Evolutionary conservation across 106 monocot genomes (phyloP), one percentile per base, ranked within the genome.

Genomic region (Acorus gramineus): DNA sequence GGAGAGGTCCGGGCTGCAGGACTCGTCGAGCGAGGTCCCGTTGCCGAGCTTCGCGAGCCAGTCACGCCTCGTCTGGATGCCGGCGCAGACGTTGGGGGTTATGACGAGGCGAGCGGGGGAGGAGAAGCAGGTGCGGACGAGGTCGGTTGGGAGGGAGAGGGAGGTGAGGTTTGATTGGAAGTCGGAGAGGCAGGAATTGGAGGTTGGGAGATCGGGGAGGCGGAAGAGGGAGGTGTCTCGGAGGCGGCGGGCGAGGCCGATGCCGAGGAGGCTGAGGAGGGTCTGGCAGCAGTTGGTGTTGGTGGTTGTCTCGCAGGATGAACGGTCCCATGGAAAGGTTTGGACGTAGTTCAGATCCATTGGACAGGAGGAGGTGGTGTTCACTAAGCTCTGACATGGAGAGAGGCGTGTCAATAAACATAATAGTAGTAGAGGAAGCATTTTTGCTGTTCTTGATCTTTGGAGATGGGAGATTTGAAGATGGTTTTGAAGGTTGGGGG

Each of bases 321-420:
- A 47, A 71, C 1, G 53, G 74, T 93, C 78, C 93, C 89, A 93
- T 1, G 93, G 89, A 77, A 81, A 69, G 11, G 73, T 70, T 3
- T 8, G 2, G 4, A 93, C 81, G 65, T 93, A 89, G 14, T 59
- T 57, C 4, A 93, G 57, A 63, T 89, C 64, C 63, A 93, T 55
- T 3, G 93, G 93, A 57, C 89, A 93, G 9, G 75, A 28, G 6
- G 69, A 12, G 4, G 74, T 2, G 8, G 64, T 2, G 28, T 28
- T 28, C 28, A 28, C 28, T 28, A 1, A 0, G 28, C 28, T 28
- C 28, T 28, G 28, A 28, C 28, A 28, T 28, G 28, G 28, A 28
- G 28, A 28, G 28, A 28, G 28, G 28, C 28, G 28, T 28, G 28
- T 28, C 28, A 28, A 1, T 28, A 28, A 28, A 28, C 28, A 28